These are phyloP conservation scores for Colletotrichum karsti DNA, from an alignment of 2,329 filamentous ascomycete species.

Conservation along the genomic window DNA sequence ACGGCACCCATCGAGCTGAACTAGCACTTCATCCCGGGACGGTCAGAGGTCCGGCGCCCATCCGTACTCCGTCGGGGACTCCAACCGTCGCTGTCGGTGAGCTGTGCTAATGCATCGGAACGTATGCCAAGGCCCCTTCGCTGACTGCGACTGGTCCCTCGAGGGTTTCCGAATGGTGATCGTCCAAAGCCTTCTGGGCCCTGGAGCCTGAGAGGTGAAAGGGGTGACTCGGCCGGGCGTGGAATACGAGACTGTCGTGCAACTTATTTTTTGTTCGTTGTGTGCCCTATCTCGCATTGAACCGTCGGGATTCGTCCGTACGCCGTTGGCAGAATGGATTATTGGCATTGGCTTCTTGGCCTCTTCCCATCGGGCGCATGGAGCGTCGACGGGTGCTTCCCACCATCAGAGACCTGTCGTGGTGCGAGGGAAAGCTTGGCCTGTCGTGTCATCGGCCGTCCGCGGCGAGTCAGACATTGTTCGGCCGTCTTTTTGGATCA, in stretches of 20 bases:
- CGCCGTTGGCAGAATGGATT: not conserved
- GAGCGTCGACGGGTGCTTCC: not conserved
- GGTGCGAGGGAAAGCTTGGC: constrained; percentile 18
- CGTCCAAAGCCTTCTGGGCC: not conserved
- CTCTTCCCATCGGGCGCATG: not conserved
- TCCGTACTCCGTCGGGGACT: too few relatives aligned
- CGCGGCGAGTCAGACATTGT: not conserved
- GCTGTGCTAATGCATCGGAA: constrained; percentile 14
- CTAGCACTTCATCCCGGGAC: not conserved
- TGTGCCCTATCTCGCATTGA: not conserved
- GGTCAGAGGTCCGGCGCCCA: not conserved
- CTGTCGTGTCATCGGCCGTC: constrained; percentile 9
- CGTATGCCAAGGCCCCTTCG: constrained; percentile 15
- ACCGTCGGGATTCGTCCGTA: not conserved
- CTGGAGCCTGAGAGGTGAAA: not conserved
- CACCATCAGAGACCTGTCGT: constrained; percentile 1
- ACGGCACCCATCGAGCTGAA: constrained; percentile 5
- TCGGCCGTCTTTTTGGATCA: not conserved
- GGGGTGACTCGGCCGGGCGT: not conserved
- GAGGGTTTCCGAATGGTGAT: constrained; percentile 5
- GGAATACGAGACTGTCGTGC: constrained; percentile 23
- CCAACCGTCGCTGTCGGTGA: not conserved
- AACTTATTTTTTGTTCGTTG: constrained; percentile 3
- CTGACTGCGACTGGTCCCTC: not conserved
- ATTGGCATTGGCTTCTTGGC: not conserved